A percentile compares a stretch with the other conserved stretches of the same genome.
Evolutionary conservation across 1,284 basidiomycete species (phyloP).

Genomic region (Ceratobasidium sp.): DNA sequence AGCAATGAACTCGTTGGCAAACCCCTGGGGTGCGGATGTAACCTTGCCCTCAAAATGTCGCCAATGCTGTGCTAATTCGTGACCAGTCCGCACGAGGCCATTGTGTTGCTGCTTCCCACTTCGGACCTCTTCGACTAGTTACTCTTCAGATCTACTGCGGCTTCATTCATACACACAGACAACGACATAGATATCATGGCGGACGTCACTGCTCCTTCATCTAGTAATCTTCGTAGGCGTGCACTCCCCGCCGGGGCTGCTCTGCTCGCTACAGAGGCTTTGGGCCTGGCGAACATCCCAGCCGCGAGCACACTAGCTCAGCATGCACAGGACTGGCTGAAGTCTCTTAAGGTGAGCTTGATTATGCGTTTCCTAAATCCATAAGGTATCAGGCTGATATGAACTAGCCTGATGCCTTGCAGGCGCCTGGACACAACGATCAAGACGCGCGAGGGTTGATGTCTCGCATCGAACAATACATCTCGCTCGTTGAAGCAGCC

Average conservation of each 20-base stretch:
- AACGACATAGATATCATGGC: no score
- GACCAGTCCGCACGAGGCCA: no score
- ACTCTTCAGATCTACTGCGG: no score
- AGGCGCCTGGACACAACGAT: not conserved
- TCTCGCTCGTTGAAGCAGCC: not conserved
- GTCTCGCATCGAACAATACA: not conserved
- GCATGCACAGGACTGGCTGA: not conserved
- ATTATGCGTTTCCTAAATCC: no score
- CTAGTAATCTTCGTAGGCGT: not conserved
- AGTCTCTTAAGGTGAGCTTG: not conserved
- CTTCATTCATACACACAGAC: no score
- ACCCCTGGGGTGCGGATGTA: no score
- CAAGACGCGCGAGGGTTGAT: not conserved
- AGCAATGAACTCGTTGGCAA: no score
- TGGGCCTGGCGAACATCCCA: not conserved
- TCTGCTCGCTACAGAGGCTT: not conserved
- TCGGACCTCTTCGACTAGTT: no score
- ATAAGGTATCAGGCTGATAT: not conserved
- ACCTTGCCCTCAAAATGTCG: no score
- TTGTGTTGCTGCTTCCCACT: no score
- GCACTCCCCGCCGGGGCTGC: not conserved
- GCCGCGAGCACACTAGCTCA: not conserved
- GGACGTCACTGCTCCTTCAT: no score
- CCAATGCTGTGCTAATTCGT: no score
- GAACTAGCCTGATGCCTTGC: constrained; percentile 1